Percentiles rank a stretch among this genome's conserved stretches.
Evolutionary conservation across 2,329 filamentous ascomycete genomes (phyloP).

Genomic region (Waltergamsia citrina): DNA sequence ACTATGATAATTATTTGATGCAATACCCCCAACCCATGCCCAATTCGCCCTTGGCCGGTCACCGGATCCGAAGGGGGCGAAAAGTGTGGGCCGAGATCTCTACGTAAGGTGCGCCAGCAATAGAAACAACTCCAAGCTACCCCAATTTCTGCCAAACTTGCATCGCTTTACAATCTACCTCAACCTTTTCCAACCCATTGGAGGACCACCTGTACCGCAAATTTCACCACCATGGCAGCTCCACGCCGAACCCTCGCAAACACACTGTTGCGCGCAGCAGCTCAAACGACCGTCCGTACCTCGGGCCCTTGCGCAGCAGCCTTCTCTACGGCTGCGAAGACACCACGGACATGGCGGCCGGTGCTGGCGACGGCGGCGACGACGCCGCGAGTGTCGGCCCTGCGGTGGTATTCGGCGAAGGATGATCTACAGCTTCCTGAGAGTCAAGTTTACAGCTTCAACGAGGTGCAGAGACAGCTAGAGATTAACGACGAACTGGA

Average conservation of each 20-base stretch:
- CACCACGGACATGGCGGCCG: not conserved
- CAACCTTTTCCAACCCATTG: not conserved
- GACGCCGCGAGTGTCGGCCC: not conserved
- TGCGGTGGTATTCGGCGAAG: conserved; percentile 16
- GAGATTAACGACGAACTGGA: conserved; percentile 10
- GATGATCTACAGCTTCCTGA: conserved; percentile 5
- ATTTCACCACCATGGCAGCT: conserved; percentile 1
- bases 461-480: conserved; percentile 33
- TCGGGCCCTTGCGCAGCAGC: not conserved
- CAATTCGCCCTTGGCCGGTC: no score
- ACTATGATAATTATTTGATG: no score
- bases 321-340: not conserved
- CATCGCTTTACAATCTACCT: no score
- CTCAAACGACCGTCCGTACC: not conserved
- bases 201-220: no score
- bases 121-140: no score
- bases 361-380: not conserved
- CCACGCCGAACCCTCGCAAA: conserved; percentile 2
- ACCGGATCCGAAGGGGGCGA: no score
- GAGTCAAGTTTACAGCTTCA: conserved; percentile 37
- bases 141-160: no score
- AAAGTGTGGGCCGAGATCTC: no score
- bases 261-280: conserved; percentile 1
- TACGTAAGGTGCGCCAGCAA: no score
- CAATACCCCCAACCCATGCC: no score